Base-by-base conservation (phyloP, 495 filamentous ascomycete genomes). In the Aspergillus steynii region DNA sequence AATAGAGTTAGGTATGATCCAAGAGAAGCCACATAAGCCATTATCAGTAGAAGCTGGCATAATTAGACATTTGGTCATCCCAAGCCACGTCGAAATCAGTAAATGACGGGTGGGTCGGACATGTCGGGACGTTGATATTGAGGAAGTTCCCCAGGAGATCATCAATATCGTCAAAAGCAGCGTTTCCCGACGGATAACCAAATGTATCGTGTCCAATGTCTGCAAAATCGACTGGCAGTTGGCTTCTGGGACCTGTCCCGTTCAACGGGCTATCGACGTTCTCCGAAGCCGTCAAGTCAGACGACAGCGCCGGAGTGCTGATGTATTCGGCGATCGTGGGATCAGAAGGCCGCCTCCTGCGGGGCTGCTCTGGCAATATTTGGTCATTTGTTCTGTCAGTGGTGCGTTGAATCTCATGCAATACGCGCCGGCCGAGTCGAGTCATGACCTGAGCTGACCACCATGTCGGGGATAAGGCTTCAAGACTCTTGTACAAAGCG, bases 401-500 rank as follows among this genome's bases (percentile, higher is more conserved):
- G 31, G 29, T 57, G 50, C 56, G 59, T 10, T 61, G 56, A 28
- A 59, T 58, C 27, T 47, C 62, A 26, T 60, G 60, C 37, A 71
- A 55, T 20, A 65, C 67, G 25, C 59, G 62, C 25, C 50, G 53
- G 14, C 70, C 65, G 27, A 72, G 57, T n/a, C 68, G 63, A 25
- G 56, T 55, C 70, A 72, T 72, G 20, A 68, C 60, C 27, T 55
- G 56, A 8, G 70, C 65, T 42, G 53, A 55, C 70, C 70, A 72
- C 70, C 70, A 72, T 29, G 58, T 68, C 15, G 45, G 29, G 7
- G 59, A 48, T 14, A 68, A 55, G 29, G 57, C 53, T 56, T 62
- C 50, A 1, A 72, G 60, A 12, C 58, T 54, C 34, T 61, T 42
- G 53, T 70, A 63, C 55, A 63, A 70, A 5, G 31, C 26, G 2